Conservation (phyloP, 495 filamentous ascomycete species). For the Daldinia vernicosa region DNA sequence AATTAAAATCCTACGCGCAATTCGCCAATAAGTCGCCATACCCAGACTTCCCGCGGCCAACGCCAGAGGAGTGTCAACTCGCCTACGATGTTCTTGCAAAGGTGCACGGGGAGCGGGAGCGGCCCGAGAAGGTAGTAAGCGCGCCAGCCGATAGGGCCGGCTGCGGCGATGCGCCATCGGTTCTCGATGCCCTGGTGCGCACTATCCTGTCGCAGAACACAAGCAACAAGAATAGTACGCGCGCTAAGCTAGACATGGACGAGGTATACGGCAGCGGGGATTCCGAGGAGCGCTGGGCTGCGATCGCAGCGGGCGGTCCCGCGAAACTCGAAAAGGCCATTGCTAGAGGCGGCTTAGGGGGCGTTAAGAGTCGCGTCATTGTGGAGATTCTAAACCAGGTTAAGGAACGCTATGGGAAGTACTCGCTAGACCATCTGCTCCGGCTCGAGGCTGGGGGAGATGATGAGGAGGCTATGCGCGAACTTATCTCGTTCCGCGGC, state of each 20-base stretch:
- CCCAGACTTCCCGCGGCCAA: slow-evolving; percentile 72
- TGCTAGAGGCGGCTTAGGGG: slow-evolving; percentile 72
- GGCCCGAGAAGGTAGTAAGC: slow-evolving; percentile 68
- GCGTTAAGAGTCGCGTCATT: slow-evolving; percentile 79
- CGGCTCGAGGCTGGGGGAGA: slow-evolving; percentile 48
- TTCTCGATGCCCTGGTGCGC: slow-evolving; percentile 84
- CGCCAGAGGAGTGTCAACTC: slow-evolving; percentile 72
- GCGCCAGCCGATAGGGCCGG: slow-evolving; percentile 76
- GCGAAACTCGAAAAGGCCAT: slow-evolving; percentile 77
- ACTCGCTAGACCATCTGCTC: slow-evolving; percentile 79
- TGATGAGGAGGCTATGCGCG: slow-evolving; percentile 73
- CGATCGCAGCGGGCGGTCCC: slow-evolving; percentile 68
- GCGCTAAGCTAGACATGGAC: slow-evolving; percentile 76
- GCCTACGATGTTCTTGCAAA: slow-evolving; percentile 71
- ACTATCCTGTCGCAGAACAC: slow-evolving; percentile 81
- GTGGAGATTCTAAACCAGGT: slow-evolving; percentile 77
- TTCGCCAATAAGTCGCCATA: slow-evolving; percentile 65
- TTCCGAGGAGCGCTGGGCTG: slow-evolving; percentile 69
- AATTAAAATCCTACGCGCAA: slow-evolving; percentile 47
- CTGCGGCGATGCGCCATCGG: slow-evolving; percentile 85
- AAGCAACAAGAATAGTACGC: slow-evolving; percentile 68
- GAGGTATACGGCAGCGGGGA: slow-evolving; percentile 78
- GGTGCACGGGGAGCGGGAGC: slow-evolving; percentile 70
- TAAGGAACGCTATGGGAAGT: slow-evolving; percentile 66
- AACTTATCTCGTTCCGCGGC: slow-evolving; percentile 77